Base-by-base conservation (phyloP, 2,329 filamentous ascomycete genomes). In the Fusarium camptoceras region DNA sequence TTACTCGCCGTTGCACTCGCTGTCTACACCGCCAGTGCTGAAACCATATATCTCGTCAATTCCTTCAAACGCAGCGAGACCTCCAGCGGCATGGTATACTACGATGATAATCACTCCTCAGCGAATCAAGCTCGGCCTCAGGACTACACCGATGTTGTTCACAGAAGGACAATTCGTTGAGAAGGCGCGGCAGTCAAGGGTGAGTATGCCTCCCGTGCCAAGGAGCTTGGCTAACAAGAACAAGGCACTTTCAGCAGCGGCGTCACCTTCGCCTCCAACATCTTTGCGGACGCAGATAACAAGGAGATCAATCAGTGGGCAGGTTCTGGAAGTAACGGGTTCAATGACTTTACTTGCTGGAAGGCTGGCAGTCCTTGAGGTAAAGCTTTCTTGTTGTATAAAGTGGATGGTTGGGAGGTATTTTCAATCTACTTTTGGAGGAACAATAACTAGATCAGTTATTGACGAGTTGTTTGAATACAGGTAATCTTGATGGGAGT, bases 41-140 rank as follows among this genome's bases (percentile, higher is more conserved):
- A 59, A 1, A 34, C 27, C 1, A 22, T 61, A 0, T 61, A 61
- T 5, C 58, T 61, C 2, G 58, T 61, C 8, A 50, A 61, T 55
- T 61, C 55, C 8, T 27, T 11, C 27, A 61, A 50, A 18, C 34
- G 58, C 2, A 50, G 12, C 1, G 43, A 61, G 10, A 28, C 42
- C 8, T 61, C 43, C 5, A 61, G 58, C 6, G 58, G 55, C 15
- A 61, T 61, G 27, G 58, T 55, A 2, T 61, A 43, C 10, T 61
- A 60, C 1, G 55, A 27, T 5, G 42, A 61, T 7, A 44, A 28
- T 1, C 28, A 43, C 11, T 47, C 47, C 2, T 9, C 55, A 18
- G 41, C 24, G 0, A 57, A 46, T 1, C n/a, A 20, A 6, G 58
- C 58, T 6, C 55, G 14, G 3, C 58, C 55, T 0, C 27, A 61